Evolutionary conservation across 768 basidiomycete genomes (phyloP), one percentile per base, ranked within the genome.

Genomic region (Lyophyllum atratum): DNA sequence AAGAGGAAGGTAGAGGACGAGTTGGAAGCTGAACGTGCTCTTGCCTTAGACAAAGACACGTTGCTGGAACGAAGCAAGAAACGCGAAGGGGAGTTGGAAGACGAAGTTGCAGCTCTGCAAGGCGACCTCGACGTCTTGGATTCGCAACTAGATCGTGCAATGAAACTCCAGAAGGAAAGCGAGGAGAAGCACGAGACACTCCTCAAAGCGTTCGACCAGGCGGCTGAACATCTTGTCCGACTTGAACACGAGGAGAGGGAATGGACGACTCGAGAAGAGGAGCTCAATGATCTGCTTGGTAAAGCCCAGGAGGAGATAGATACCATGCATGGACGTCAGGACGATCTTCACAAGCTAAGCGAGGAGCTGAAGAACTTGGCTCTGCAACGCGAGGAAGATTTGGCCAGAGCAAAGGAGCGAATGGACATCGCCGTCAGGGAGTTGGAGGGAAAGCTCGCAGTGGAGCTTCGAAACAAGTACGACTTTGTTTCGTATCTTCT

Each of bases 101-200:
- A 97, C 52, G 94, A 95, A 64, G 81, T 95, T 14, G 74, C 76
- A 1, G 84, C 87, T 1, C 72, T 97, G 21, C 93, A 97, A 63
- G 77, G 79, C 3, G 95, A 98, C 64, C 79, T 96, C 44, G 92
- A 95, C 55, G 80, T 85, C 2, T 77, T 96, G 12, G 93, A 95
- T 64, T 88, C 87, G 3, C 93, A 98, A 65, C 80, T 96, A 9
- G 92, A 92, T 55, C 83, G 89, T 8, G 88, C 90, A 0, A 78
- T 94, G 66, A 80, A 83, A 37, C 77, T 88, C 42, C 90, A 93
- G 70, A 91, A 88, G 69, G 85, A 91, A 62, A 85, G 81, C 42
- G 90, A 93, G 58, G 88, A 90, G 70, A 91, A 90, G 65, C 83
- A 91, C 57, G 85, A 86, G 55, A 78, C 83, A 14, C 76, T 93